A percentile compares a stretch with the other conserved stretches of the same genome.
phyloP scores from a whole-genome alignment of 805 yeast genomes.

The Yamadazyma scolyti region DNA sequence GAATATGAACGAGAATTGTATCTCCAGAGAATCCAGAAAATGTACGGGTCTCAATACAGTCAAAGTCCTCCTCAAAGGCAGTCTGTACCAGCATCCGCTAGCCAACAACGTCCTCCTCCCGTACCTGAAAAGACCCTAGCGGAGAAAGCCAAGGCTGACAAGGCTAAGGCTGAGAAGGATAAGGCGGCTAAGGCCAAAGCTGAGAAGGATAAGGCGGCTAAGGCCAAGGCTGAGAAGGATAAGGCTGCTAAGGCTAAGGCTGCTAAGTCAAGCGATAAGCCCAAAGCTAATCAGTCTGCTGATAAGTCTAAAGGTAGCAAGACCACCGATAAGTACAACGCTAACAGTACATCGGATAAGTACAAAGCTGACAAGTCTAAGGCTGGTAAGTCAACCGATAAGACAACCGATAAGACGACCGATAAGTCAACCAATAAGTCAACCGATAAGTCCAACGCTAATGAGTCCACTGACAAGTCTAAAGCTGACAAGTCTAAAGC shows the following conservation, averaged over 20 bases:
- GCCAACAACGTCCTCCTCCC: slow-evolving; percentile 1
- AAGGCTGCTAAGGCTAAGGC: too few relatives aligned
- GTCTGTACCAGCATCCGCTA: slow-evolving; percentile 1
- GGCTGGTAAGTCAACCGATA: neutral
- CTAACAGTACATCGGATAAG: too few relatives aligned
- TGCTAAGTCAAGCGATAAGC: too few relatives aligned
- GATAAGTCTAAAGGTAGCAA: too few relatives aligned
- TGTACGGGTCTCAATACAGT: slow-evolving; percentile 1
- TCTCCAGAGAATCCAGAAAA: slow-evolving; percentile 3
- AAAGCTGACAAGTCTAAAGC: neutral
- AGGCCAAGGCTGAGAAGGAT: too few relatives aligned
- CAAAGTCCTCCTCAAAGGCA: slow-evolving; percentile 3
- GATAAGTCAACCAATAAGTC: slow-evolving; percentile 1
- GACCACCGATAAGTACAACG: too few relatives aligned
- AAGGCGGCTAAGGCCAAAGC: too few relatives aligned
- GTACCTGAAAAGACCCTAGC: too few relatives aligned
- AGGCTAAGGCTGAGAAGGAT: too few relatives aligned
- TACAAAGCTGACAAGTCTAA: neutral
- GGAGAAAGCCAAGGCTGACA: too few relatives aligned
- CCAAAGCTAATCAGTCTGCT: too few relatives aligned
- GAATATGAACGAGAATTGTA: slow-evolving; percentile 10
- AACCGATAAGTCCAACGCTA: neutral
- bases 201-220: too few relatives aligned
- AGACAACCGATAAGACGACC: neutral
- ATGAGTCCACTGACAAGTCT: neutral